These are phyloP conservation scores for Papiliotrema terrestris DNA, from an alignment of 1,284 basidiomycete species.

Conservation along the genomic window DNA sequence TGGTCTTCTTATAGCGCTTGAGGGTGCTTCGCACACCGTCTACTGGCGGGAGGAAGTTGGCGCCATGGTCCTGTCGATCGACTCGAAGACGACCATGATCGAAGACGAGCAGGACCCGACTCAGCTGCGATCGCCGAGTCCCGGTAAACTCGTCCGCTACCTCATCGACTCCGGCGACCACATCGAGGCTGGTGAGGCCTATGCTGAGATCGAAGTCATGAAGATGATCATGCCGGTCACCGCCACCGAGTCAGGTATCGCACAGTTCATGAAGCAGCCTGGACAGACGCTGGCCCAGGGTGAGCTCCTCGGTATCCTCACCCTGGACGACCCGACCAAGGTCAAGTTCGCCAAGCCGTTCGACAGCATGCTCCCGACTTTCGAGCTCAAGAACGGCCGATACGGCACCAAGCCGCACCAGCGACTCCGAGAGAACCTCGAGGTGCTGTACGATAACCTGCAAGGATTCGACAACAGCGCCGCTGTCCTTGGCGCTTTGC, in stretches of 20 bases:
- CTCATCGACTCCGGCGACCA: constrained; percentile 97
- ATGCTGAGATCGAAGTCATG: constrained; percentile 99
- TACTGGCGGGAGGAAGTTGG: constrained; percentile 99
- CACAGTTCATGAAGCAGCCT: constrained; percentile 97
- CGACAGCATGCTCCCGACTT: constrained; percentile 81
- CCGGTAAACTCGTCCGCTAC: constrained; percentile 93
- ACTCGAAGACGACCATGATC: constrained; percentile 95
- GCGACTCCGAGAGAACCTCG: constrained; percentile 70
- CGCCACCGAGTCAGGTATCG: constrained; percentile 90
- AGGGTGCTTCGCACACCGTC: constrained; percentile 93
- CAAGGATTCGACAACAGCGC: constrained; percentile 89
- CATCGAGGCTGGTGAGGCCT: constrained; percentile 90
- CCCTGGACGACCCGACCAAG: constrained; percentile 91
- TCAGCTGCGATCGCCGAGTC: constrained; percentile 90
- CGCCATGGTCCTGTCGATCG: constrained; percentile 86
- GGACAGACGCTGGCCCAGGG: constrained; percentile 96
- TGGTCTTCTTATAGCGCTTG: constrained; percentile 84
- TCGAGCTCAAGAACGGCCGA: constrained; percentile 76
- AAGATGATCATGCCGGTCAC: constrained; percentile 99
- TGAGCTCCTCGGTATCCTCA: constrained; percentile 95
- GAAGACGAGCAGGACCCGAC: constrained; percentile 99
- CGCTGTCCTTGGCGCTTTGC: constrained; percentile 38
- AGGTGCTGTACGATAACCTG: constrained; percentile 84
- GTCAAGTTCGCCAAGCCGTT: constrained; percentile 99
- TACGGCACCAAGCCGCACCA: constrained; percentile 90